Evolutionary conservation across 352 stramenopile species (phyloP).

Genomic region (Globisporangium carolinianum): DNA sequence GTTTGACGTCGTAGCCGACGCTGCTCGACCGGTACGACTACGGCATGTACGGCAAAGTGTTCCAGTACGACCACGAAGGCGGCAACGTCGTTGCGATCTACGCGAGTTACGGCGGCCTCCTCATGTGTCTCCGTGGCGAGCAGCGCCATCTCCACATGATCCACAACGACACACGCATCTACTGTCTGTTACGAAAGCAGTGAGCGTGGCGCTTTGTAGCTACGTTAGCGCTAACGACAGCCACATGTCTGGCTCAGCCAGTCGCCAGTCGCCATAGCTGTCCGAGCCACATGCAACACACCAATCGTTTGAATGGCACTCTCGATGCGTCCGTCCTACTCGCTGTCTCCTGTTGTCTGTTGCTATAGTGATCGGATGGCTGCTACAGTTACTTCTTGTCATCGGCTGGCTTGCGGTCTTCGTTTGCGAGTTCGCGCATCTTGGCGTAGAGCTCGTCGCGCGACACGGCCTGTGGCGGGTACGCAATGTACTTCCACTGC

Average conservation of each 20-base stretch:
- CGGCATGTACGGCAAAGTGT: slow-evolving; percentile 98
- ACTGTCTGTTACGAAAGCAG: slow-evolving; percentile 88
- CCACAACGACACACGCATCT: slow-evolving; percentile 95
- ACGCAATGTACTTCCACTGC: slow-evolving; percentile 84
- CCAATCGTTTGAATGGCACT: too few species aligned
- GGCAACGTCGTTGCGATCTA: slow-evolving; percentile 92
- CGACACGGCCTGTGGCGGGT: slow-evolving; percentile 66
- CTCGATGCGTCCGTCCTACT: too few species aligned
- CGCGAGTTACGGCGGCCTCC: slow-evolving; percentile 94
- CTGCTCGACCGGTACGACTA: slow-evolving; percentile 98
- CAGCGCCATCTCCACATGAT: slow-evolving; percentile 96
- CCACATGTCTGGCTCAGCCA: too few species aligned
- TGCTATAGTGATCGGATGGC: too few species aligned
- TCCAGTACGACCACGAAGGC: slow-evolving; percentile 95
- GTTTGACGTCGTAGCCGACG: slow-evolving; percentile 41
- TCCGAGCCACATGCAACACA: too few species aligned
- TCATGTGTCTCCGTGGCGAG: slow-evolving; percentile 97
- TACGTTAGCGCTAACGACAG: too few species aligned
- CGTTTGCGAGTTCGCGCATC: slow-evolving; percentile 60
- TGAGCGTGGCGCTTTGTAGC: slow-evolving; percentile 19
- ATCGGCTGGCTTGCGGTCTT: slow-evolving; percentile 30
- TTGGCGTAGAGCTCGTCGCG: slow-evolving; percentile 75
- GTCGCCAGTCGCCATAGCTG: too few species aligned
- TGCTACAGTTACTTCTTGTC: not conserved
- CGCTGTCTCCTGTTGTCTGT: too few species aligned